phyloP scores from a whole-genome alignment of 2,329 filamentous ascomycete species.

The Cercospora sp. region DNA sequence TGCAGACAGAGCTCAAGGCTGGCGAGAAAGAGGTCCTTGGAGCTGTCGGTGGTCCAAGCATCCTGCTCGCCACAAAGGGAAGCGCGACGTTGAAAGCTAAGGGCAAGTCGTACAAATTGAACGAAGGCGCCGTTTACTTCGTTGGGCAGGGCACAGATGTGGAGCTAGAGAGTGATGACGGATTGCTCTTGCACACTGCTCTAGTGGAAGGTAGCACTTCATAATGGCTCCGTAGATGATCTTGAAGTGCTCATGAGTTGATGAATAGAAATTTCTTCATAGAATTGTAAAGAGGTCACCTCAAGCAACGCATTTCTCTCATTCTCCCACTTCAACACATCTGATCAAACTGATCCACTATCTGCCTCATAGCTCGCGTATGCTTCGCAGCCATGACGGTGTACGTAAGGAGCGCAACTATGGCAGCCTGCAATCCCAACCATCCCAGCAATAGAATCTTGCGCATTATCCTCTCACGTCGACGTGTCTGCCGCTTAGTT shows the following conservation, averaged over 20 bases:
- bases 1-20: constrained; percentile 57
- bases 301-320: no score
- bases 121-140: constrained; percentile 66
- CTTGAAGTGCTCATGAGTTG: neutral
- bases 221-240: neutral
- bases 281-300: neutral
- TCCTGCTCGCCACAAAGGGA: constrained; percentile 64
- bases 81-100: constrained; percentile 57
- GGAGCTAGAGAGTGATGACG: constrained; percentile 45
- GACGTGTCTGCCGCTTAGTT: neutral
- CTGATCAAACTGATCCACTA: constrained; percentile 1
- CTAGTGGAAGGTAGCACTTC: constrained; percentile 42
- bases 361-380: constrained; percentile 2
- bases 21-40: constrained; percentile 61
- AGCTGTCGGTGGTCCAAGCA: constrained; percentile 60
- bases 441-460: neutral
- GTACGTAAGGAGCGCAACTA: neutral
- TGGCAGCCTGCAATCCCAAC: neutral
- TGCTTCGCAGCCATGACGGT: constrained; percentile 8
- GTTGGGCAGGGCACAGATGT: constrained; percentile 59
- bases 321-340: neutral
- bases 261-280: neutral
- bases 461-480: neutral
- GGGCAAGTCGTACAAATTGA: constrained; percentile 55
- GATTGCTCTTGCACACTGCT: constrained; percentile 52